These are phyloP conservation scores for Blepharisma stoltei DNA, from an alignment of 73 alveolate species.

Conservation along the genomic window DNA sequence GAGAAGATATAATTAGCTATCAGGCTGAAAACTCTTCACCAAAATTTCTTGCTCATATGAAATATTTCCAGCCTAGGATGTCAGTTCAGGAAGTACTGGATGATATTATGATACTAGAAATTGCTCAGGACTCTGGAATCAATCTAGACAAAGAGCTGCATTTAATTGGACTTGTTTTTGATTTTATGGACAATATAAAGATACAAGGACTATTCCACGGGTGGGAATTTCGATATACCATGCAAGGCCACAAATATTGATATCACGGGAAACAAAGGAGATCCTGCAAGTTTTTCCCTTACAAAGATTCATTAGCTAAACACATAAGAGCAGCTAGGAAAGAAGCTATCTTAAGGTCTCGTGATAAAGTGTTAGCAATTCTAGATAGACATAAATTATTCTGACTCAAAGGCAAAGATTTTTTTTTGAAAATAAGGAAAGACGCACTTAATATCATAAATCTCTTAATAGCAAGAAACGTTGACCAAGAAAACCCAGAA, in stretches of 20 bases:
- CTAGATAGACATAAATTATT: too few relatives aligned
- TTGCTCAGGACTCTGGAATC: constrained; percentile 1
- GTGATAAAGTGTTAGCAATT: too few relatives aligned
- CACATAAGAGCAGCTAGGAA: constrained; percentile 10
- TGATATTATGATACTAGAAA: constrained; percentile 11
- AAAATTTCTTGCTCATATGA: neutral
- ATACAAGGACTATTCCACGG: neutral
- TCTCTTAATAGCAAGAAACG: too few relatives aligned
- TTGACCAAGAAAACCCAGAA: too few relatives aligned
- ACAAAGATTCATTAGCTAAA: neutral
- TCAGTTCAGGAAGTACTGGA: constrained; percentile 1
- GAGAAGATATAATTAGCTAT: neutral
- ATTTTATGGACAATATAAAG: neutral
- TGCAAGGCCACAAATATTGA: constrained; percentile 11
- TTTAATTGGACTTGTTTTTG: neutral
- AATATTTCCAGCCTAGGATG: neutral
- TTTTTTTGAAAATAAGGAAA: too few relatives aligned
- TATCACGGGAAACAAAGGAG: constrained; percentile 11
- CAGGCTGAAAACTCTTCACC: neutral
- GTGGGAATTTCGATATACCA: constrained; percentile 22
- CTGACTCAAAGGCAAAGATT: too few relatives aligned
- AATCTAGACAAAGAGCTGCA: neutral
- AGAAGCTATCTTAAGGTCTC: neutral
- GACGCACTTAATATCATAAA: too few relatives aligned
- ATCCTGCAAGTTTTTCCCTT: neutral